Percentiles rank a stretch among this genome's conserved stretches.
Evolutionary conservation across 139 green algal genomes (phyloP).

Genomic region (Mesostigma viride): DNA sequence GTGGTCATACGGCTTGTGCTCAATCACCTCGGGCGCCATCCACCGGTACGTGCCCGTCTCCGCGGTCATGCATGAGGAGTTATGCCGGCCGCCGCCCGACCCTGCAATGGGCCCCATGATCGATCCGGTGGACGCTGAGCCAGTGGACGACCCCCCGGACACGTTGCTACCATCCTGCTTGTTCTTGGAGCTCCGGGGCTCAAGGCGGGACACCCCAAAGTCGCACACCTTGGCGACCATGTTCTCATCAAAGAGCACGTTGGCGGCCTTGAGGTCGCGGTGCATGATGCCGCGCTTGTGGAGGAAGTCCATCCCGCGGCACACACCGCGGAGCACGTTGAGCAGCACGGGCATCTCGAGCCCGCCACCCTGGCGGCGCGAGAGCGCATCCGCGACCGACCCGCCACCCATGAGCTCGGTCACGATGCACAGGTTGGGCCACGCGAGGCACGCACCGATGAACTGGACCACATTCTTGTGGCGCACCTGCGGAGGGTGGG

Average conservation of each 20-base stretch:
- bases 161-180: constrained; percentile 62
- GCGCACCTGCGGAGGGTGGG: too few relatives aligned
- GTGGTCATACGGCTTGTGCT: constrained; percentile 85
- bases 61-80: constrained; percentile 76
- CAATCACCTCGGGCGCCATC: constrained; percentile 98
- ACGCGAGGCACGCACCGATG: constrained; percentile 88
- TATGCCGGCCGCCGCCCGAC: background rate
- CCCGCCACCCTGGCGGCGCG: constrained; percentile 4
- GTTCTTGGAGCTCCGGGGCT: too few relatives aligned
- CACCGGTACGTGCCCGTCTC: constrained; percentile 98
- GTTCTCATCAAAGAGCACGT: constrained; percentile 91
- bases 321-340: constrained; percentile 48
- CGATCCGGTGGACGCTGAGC: too few relatives aligned
- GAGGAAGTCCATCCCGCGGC: constrained; percentile 90
- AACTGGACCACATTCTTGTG: constrained; percentile 98
- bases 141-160: too few relatives aligned
- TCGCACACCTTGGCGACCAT: constrained; percentile 80
- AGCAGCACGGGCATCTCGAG: constrained; percentile 4
- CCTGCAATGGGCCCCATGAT: too few relatives aligned
- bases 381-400: too few relatives aligned
- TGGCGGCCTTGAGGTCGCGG: constrained; percentile 76
- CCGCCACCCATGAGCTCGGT: constrained; percentile 91
- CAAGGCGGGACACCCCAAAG: constrained; percentile 88
- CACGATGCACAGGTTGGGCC: constrained; percentile 92
- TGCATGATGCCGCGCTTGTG: constrained; percentile 91